Percentiles rank a stretch among this genome's conserved stretches.
Evolutionary conservation across 306 rosid species (phyloP).

Genomic region (Citrullus mucosospermus): DNA sequence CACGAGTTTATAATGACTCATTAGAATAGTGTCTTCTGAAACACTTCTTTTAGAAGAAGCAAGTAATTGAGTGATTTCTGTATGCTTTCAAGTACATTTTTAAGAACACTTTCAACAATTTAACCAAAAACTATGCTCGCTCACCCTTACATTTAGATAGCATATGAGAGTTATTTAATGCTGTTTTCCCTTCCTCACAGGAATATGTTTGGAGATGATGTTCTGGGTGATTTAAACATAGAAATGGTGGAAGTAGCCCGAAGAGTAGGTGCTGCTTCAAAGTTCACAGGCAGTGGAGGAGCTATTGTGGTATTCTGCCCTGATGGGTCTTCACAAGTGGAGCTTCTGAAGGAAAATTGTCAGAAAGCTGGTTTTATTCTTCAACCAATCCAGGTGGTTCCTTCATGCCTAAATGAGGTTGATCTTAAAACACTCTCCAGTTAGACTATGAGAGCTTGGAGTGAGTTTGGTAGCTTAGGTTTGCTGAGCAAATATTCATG

Average conservation of each 20-base stretch:
- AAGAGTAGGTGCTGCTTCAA: conserved; percentile 81
- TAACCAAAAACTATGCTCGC: neutral
- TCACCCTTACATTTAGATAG: neutral
- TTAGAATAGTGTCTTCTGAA: neutral
- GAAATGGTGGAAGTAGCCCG: conserved; percentile 87
- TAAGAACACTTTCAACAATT: neutral
- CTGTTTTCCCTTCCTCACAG: conserved; percentile 17
- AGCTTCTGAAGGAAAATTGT: conserved; percentile 62
- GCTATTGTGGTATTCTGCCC: conserved; percentile 84
- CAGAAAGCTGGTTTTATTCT: conserved; percentile 50
- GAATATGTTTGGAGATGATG: conserved; percentile 81
- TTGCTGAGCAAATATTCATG: neutral
- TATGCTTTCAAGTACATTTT: neutral
- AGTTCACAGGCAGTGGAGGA: conserved; percentile 97
- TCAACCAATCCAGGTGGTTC: conserved; percentile 31
- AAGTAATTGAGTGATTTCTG: neutral
- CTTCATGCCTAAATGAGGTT: conserved; percentile 50
- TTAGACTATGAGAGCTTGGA: neutral
- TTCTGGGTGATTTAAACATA: conserved; percentile 63
- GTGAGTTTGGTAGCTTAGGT: neutral
- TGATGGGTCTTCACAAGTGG: conserved; percentile 54
- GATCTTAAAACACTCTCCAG: conserved; percentile 34
- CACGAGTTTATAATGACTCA: neutral
- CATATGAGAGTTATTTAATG: neutral
- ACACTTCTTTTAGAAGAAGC: neutral